Evolutionary conservation across 2,329 filamentous ascomycete genomes (phyloP), one percentile per base, ranked within the genome.

Genomic region (Tolypocladium tropicale): DNA sequence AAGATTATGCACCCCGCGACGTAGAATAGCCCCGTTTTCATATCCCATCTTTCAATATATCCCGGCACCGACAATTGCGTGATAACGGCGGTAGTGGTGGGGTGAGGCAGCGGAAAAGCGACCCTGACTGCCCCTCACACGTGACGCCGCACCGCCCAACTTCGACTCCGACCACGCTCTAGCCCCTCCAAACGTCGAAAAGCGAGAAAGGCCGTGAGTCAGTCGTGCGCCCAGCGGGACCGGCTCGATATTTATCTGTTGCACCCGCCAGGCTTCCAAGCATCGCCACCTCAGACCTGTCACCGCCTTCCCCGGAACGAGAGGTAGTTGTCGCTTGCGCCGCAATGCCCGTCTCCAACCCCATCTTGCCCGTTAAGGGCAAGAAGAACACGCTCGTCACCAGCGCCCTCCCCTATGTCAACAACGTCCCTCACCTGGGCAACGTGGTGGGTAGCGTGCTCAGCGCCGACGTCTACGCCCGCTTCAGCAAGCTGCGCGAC

Each of bases 331-430:
- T 16, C n/a, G 11, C 2, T 14, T 52, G 25, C 52, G 16, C 43
- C 52, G 53, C 46, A 7, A 61, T 62, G 61, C 30, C 58, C 28
- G 56, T 57, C 37, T 43, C 57, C 33, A 48, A 55, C 16, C 74
- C 75, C 60, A 82, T 87, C 59, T 71, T 89, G 61, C 88, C 88
- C 61, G 73, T 83, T 65, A 75, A 83, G 68, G 88, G 87, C 63
- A 86, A 95, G 78, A 82, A 85, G 65, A 97, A 96, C 72, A 84
- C 95, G 64, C 82, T 97, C 60, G 86, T 97, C 65, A 96, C 93
- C 48, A 93, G 88, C 64, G 92, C 92, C n/a, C 74, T 96, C 52
- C 91, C 91, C 46, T 96, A 96, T 65, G 74, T 79, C 62, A 84
- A 86, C 70, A 83, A 86, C 65, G 83, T 88, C 33, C 88, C 91